These are phyloP conservation scores for Lichtheimia ornata DNA, from an alignment of 371 early-diverging fungal genomes.

Conservation along the genomic window DNA sequence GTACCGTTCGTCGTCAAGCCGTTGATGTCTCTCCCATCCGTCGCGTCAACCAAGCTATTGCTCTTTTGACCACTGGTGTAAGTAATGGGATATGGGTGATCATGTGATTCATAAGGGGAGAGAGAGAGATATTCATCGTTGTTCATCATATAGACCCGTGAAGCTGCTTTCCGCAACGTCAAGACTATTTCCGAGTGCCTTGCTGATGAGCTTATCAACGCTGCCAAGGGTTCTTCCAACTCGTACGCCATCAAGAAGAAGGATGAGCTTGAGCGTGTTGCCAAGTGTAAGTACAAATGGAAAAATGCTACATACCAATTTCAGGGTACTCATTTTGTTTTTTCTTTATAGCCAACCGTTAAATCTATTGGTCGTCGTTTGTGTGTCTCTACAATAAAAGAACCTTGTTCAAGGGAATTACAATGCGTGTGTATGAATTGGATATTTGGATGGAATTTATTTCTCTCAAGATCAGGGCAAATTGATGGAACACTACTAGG, in stretches of 20 bases:
- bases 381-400: too few species aligned
- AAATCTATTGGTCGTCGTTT: not conserved
- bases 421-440: too few species aligned
- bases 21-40: conserved; percentile 99
- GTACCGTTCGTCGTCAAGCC: conserved; percentile 99
- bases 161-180: conserved; percentile 45
- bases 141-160: conserved; percentile 22
- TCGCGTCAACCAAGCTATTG: conserved; percentile 98
- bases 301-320: not conserved
- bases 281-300: conserved; percentile 47
- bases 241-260: conserved; percentile 99
- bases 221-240: conserved; percentile 98
- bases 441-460: too few species aligned
- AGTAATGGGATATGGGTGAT: conserved; percentile 9
- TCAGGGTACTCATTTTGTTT: not conserved
- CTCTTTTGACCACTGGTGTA: conserved; percentile 95
- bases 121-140: not conserved
- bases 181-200: conserved; percentile 99
- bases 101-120: not conserved
- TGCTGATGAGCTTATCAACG: conserved; percentile 99
- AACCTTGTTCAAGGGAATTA: too few species aligned
- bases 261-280: conserved; percentile 96
- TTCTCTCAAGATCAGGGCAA: too few species aligned
- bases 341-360: conserved; percentile 11
- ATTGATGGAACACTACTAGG: too few species aligned